phyloP scores from a whole-genome alignment of 2,329 filamentous ascomycete species.

The Clarireedia monteithiana region DNA sequence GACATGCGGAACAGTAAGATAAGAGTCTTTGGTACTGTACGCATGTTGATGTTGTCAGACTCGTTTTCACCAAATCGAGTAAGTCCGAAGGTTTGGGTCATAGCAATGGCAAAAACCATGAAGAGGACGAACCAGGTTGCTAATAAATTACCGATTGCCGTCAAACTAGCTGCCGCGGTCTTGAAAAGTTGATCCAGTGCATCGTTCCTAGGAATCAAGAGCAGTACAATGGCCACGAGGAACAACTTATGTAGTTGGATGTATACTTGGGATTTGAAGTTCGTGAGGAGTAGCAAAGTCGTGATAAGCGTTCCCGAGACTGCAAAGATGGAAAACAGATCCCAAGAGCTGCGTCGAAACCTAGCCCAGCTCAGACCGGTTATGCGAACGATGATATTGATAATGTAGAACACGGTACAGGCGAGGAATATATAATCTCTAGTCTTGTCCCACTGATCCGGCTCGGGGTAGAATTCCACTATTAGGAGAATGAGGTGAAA shows the following conservation, averaged over 20 bases:
- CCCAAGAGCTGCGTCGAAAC: slow-evolving; percentile 91
- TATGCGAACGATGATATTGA: slow-evolving; percentile 77
- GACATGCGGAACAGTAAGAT: slow-evolving; percentile 91
- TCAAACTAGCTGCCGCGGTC: slow-evolving; percentile 88
- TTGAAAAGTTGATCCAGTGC: slow-evolving; percentile 98
- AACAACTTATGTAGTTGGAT: slow-evolving; percentile 88
- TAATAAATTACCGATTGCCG: slow-evolving; percentile 81
- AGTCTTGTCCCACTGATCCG: slow-evolving; percentile 57
- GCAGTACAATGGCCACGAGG: slow-evolving; percentile 77
- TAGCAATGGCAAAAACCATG: slow-evolving; percentile 88
- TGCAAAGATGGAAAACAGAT: slow-evolving; percentile 76
- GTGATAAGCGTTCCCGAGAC: slow-evolving; percentile 77
- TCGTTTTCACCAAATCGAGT: slow-evolving; percentile 76
- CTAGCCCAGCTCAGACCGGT: slow-evolving; percentile 85
- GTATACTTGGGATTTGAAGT: slow-evolving; percentile 52
- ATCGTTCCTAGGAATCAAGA: slow-evolving; percentile 93
- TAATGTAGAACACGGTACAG: slow-evolving; percentile 75
- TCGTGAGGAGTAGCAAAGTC: slow-evolving; percentile 64
- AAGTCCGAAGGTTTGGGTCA: slow-evolving; percentile 92
- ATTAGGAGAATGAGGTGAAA: slow-evolving; percentile 78
- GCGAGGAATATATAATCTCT: slow-evolving; percentile 72
- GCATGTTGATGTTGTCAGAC: slow-evolving; percentile 78
- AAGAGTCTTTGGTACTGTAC: slow-evolving; percentile 86
- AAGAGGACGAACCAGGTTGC: slow-evolving; percentile 98
- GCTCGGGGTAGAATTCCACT: slow-evolving; percentile 76